Percentiles rank a stretch among this genome's conserved stretches.
These are phyloP conservation scores for Trichoderma asperelloides DNA, from an alignment of 495 filamentous ascomycete genomes.

Conservation along the genomic window DNA sequence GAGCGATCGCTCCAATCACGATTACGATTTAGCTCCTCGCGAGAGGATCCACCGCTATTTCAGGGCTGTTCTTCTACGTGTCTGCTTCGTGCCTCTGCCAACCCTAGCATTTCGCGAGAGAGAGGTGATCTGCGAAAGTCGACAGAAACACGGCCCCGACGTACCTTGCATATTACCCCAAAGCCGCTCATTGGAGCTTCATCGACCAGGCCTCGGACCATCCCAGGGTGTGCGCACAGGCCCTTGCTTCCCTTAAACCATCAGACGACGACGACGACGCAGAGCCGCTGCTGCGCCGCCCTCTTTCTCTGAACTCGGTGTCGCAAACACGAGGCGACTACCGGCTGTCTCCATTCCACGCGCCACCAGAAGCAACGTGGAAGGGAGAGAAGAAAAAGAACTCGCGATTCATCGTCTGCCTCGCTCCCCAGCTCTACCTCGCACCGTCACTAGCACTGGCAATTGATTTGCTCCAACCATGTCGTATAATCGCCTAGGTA, in stretches of 20 bases:
- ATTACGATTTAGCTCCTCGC: too few species aligned
- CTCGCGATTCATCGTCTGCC: neutral
- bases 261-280: neutral
- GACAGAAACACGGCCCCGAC: neutral
- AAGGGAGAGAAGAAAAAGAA: neutral
- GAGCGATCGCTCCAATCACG: too few species aligned
- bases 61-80: too few species aligned
- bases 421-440: neutral
- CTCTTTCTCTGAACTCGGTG: neutral
- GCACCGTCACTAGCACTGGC: neutral
- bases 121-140: neutral
- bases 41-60: too few species aligned
- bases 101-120: too few species aligned
- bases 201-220: neutral
- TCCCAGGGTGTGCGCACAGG: neutral
- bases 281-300: neutral
- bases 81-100: too few species aligned
- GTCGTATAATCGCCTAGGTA: constrained; percentile 68
- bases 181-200: neutral
- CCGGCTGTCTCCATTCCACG: constrained; percentile 5
- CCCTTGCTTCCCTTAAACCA: neutral
- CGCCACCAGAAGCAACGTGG: neutral
- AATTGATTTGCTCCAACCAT: constrained; percentile 26
- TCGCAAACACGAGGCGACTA: too few species aligned
- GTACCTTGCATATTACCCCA: neutral